Conservation (phyloP, 768 basidiomycete species). For the Mycena belliarum region DNA sequence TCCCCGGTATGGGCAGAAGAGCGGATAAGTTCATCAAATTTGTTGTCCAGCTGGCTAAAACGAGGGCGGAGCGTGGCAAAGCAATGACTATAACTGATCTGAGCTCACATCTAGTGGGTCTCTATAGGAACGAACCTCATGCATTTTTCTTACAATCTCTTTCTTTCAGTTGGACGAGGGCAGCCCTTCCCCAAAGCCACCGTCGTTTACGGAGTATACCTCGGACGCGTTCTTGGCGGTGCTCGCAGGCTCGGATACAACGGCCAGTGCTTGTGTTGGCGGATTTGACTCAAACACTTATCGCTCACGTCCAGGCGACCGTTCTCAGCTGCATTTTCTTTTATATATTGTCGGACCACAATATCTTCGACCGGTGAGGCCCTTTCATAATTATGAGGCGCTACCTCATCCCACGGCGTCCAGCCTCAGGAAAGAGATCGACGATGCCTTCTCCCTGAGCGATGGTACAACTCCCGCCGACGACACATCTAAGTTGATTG, state of each 20-base stretch:
- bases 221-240: background rate
- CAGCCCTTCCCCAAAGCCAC: background rate
- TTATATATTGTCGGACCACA: background rate
- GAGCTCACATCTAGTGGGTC: constrained; percentile 2
- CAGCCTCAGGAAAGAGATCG: constrained; percentile 1
- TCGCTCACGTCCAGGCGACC: background rate
- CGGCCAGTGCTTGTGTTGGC: background rate
- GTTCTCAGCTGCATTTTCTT: background rate
- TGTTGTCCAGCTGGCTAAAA: background rate
- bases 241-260: constrained; percentile 1
- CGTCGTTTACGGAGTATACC: background rate
- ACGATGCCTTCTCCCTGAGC: background rate
- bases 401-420: background rate
- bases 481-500: background rate
- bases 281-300: no score
- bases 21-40: background rate
- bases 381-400: background rate
- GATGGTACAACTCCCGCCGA: background rate
- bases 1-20: background rate
- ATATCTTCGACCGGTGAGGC: background rate
- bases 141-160: background rate
- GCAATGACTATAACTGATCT: background rate
- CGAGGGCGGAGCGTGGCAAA: background rate
- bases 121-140: no score
- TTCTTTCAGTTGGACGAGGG: background rate